These are phyloP conservation scores for Amorphotheca resinae DNA, from an alignment of 495 filamentous ascomycete species.

Conservation along the genomic window DNA sequence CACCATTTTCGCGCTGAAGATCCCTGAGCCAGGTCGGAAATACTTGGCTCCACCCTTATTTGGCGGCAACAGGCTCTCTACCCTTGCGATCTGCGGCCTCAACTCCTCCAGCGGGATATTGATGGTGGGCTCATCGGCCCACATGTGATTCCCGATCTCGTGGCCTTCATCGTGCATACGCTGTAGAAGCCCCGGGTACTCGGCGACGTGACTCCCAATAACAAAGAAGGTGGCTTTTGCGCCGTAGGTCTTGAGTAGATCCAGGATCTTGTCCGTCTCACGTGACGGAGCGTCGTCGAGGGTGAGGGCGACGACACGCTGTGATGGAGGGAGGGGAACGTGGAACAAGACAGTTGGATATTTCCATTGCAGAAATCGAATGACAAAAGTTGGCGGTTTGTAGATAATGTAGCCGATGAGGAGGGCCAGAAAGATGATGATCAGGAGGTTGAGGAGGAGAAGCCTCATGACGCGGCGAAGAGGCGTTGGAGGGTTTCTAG, in stretches of 20 bases:
- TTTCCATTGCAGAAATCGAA: conserved; percentile 51
- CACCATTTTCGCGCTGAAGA: conserved; percentile 60
- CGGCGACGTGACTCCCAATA: conserved; percentile 56
- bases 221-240: conserved; percentile 68
- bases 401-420: conserved; percentile 51
- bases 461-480: conserved; percentile 7
- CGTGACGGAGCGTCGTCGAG: conserved; percentile 74
- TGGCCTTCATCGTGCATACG: conserved; percentile 19
- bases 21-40: conserved; percentile 71
- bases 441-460: conserved; percentile 37
- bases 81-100: conserved; percentile 11
- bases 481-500: not conserved
- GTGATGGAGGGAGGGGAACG: conserved; percentile 34
- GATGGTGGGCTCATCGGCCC: conserved; percentile 65
- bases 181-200: conserved; percentile 7
- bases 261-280: conserved; percentile 59
- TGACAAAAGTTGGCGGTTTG: conserved; percentile 55
- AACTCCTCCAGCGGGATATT: conserved; percentile 23
- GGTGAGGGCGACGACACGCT: conserved; percentile 62
- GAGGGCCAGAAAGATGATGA: conserved; percentile 34
- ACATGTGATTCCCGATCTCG: conserved; percentile 60
- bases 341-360: conserved; percentile 72
- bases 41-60: conserved; percentile 33
- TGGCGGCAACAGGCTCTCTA: conserved; percentile 11
- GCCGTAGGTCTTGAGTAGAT: conserved; percentile 40